Evolutionary conservation across 1,284 basidiomycete species (phyloP), one percentile per base, ranked within the genome.

Genomic region (Puccinia horiana): DNA sequence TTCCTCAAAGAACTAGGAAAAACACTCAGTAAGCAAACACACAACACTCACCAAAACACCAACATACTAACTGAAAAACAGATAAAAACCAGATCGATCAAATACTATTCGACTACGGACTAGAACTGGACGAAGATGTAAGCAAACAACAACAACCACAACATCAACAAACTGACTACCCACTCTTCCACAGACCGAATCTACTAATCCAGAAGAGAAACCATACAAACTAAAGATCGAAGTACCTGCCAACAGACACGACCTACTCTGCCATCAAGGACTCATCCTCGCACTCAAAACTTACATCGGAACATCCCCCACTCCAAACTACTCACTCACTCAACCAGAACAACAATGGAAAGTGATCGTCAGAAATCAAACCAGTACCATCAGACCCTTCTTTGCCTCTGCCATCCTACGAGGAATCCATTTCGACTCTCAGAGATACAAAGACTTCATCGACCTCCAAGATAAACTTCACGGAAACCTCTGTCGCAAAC

Each of bases 161-260:
- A 11, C 35, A 35, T 9, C n/a, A 54, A 12, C 8, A 58, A 37
- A 56, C 3, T 12, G 37, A 14, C 35, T 29, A 8, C 16, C 2
- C 23, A 26, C 26, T 44, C 44, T 67, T 67, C 29, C 44, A n/a
- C 42, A 80, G 77, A 72, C 77, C n/a, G 32, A 52, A 58, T 29
- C 42, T 16, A 72, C 77, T 16, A 32, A 37, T 61, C 85, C 85
- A 0, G 83, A 81, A 0, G 86, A 85, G 69, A 87, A 88, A 79
- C 86, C 88, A 35, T 85, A 96, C 91, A 93, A 96, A 93, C 89
- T 99, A 85, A 99, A 99, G 91, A 98, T 99, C 85, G 96, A 99
- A 88, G 91, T 98, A 77, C 96, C 97, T 44, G 97, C 97, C 37
- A 99, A 98, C 87, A 96, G 96, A 90, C 98, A 99, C 86, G 97